These are phyloP conservation scores for Trichoderma atrobrunneum DNA, from an alignment of 2,329 filamentous ascomycete species.

Conservation along the genomic window DNA sequence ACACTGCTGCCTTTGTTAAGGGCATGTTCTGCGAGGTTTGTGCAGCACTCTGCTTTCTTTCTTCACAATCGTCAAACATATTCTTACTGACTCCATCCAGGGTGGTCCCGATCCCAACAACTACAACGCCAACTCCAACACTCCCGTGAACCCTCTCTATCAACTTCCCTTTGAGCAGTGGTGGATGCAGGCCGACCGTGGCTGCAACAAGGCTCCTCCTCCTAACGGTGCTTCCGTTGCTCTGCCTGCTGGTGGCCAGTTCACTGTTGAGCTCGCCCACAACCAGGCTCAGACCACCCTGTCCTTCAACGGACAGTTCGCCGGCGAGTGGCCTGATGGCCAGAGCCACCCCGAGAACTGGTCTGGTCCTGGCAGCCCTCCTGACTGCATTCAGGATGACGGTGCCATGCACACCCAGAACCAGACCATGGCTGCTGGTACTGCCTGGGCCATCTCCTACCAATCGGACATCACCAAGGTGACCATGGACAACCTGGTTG, in stretches of 20 bases:
- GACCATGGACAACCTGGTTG: constrained; percentile 45
- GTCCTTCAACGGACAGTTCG: constrained; percentile 36
- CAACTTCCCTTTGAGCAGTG: constrained; percentile 40
- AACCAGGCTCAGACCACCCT: constrained; percentile 46
- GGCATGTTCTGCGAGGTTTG: constrained; percentile 26
- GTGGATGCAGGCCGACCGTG: constrained; percentile 48
- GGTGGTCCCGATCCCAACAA: constrained; percentile 26
- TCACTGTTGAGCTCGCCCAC: constrained; percentile 46
- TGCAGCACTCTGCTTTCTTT: background rate
- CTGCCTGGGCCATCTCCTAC: constrained; percentile 48
- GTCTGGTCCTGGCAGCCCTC: constrained; percentile 31
- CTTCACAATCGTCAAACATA: too few species aligned
- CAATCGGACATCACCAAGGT: constrained; percentile 40
- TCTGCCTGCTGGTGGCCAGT: constrained; percentile 45
- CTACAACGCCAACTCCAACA: constrained; percentile 41
- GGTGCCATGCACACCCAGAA: constrained; percentile 45
- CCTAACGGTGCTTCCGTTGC: constrained; percentile 30
- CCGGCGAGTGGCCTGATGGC: constrained; percentile 45
- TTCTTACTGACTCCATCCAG: background rate
- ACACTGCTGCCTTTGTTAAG: constrained; percentile 23
- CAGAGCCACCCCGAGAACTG: constrained; percentile 42
- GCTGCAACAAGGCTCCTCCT: constrained; percentile 38
- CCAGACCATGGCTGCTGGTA: constrained; percentile 39
- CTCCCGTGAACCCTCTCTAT: constrained; percentile 42
- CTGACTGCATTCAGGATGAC: constrained; percentile 34